Evolutionary conservation across 495 filamentous ascomycete genomes (phyloP).

Genomic region (Usnea hakonensis): DNA sequence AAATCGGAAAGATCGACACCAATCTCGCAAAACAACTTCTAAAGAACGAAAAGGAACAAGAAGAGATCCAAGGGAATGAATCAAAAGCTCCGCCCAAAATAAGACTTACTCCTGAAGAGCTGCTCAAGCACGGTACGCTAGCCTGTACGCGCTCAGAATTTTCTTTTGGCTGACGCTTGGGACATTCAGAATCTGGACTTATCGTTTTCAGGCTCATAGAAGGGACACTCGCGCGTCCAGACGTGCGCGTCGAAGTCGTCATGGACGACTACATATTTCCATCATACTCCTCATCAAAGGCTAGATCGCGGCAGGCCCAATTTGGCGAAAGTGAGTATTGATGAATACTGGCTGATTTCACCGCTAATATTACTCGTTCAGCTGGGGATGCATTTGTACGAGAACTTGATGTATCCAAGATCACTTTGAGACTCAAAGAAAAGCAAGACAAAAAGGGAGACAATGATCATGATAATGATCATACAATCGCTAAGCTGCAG

Average conservation of each 20-base stretch:
- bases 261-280: conserved; percentile 95
- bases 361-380: conserved; percentile 23
- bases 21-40: conserved; percentile 36
- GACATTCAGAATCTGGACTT: conserved; percentile 66
- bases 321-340: conserved; percentile 66
- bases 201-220: conserved; percentile 93
- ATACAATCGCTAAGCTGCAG: conserved; percentile 71
- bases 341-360: neutral
- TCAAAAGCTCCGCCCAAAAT: conserved; percentile 67
- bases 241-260: conserved; percentile 76
- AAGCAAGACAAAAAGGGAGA: conserved; percentile 67
- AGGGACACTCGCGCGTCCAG: conserved; percentile 64
- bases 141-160: neutral
- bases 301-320: conserved; percentile 53
- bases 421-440: conserved; percentile 77
- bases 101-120: conserved; percentile 65
- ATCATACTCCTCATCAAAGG: conserved; percentile 70
- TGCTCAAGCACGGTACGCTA: conserved; percentile 60
- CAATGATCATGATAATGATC: conserved; percentile 51
- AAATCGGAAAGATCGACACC: conserved; percentile 25
- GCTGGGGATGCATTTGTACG: conserved; percentile 92
- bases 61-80: conserved; percentile 35
- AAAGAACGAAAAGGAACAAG: conserved; percentile 47
- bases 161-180: conserved; percentile 16
- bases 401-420: conserved; percentile 87